Conservation (phyloP, 495 filamentous ascomycete genomes). For the Pyrenopolyporus hunteri region DNA sequence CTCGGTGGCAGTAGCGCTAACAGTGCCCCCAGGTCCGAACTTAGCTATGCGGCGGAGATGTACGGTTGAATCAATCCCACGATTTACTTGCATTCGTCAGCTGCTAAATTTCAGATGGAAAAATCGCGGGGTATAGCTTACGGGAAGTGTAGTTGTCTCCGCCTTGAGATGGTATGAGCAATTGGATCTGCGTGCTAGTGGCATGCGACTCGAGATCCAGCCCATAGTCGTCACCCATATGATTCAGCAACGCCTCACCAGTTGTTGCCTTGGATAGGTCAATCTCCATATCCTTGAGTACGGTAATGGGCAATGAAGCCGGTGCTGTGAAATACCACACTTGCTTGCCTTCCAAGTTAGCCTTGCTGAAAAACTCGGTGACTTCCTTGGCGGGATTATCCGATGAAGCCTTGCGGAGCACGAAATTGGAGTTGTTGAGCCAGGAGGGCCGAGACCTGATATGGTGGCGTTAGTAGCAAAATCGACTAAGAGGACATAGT, state of each 20-base stretch:
- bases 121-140: constrained; percentile 32
- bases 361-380: constrained; percentile 47
- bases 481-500: not conserved
- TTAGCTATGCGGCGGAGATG: constrained; percentile 53
- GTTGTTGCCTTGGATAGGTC: constrained; percentile 45
- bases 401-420: constrained; percentile 45
- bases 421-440: constrained; percentile 42
- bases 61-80: constrained; percentile 48
- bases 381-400: constrained; percentile 42
- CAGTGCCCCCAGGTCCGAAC: constrained; percentile 42
- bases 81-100: constrained; percentile 41
- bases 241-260: constrained; percentile 46
- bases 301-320: constrained; percentile 54
- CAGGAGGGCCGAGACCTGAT: constrained; percentile 33
- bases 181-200: constrained; percentile 48
- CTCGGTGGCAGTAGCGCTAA: constrained; percentile 31
- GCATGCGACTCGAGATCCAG: constrained; percentile 44
- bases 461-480: constrained; percentile 2
- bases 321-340: constrained; percentile 59
- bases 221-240: constrained; percentile 51
- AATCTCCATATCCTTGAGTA: constrained; percentile 54
- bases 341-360: constrained; percentile 55
- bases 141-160: constrained; percentile 50
- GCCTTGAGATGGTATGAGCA: constrained; percentile 50
- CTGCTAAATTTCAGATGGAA: constrained; percentile 6